Percentiles rank a stretch among this genome's conserved stretches.
Evolutionary conservation across 345 rosid genomes (phyloP).

Genomic region (Raphanus sativus): DNA sequence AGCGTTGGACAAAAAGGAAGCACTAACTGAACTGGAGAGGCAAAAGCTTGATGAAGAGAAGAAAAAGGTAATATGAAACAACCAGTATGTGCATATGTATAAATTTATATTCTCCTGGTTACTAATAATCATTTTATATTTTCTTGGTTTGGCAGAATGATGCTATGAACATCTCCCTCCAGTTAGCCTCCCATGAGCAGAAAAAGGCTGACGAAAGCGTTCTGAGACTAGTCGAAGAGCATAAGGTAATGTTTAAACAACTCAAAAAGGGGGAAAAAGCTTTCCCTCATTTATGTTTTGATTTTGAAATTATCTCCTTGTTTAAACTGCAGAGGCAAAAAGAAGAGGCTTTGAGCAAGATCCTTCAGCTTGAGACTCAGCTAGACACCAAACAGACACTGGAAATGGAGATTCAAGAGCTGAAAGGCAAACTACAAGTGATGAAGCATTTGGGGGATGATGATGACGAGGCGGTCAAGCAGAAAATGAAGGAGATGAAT

Average conservation of each 20-base stretch:
- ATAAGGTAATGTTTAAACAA: constrained; percentile 49
- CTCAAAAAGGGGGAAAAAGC: not conserved
- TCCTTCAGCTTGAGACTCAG: constrained; percentile 69
- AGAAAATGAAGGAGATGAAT: constrained; percentile 72
- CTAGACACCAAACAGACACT: constrained; percentile 78
- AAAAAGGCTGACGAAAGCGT: constrained; percentile 77
- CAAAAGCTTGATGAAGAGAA: constrained; percentile 87
- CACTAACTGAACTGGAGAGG: constrained; percentile 75
- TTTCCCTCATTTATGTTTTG: constrained; percentile 17
- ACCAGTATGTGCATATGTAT: not conserved
- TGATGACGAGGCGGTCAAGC: constrained; percentile 71
- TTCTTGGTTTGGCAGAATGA: constrained; percentile 53
- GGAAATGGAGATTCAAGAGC: constrained; percentile 86
- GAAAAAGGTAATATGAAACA: constrained; percentile 51
- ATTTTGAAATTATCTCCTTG: constrained; percentile 6
- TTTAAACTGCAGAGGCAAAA: constrained; percentile 67
- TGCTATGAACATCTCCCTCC: constrained; percentile 61
- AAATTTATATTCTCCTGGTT: constrained; percentile 1
- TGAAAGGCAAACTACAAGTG: constrained; percentile 78
- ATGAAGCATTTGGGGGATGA: constrained; percentile 80
- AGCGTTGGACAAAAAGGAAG: constrained; percentile 73
- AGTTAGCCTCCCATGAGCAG: constrained; percentile 77
- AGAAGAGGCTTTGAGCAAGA: constrained; percentile 61
- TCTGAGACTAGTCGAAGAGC: constrained; percentile 77
- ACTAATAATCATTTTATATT: constrained; percentile 11